These are phyloP conservation scores for Ogataea polymorpha DNA, from an alignment of 805 yeast genomes.

Conservation along the genomic window DNA sequence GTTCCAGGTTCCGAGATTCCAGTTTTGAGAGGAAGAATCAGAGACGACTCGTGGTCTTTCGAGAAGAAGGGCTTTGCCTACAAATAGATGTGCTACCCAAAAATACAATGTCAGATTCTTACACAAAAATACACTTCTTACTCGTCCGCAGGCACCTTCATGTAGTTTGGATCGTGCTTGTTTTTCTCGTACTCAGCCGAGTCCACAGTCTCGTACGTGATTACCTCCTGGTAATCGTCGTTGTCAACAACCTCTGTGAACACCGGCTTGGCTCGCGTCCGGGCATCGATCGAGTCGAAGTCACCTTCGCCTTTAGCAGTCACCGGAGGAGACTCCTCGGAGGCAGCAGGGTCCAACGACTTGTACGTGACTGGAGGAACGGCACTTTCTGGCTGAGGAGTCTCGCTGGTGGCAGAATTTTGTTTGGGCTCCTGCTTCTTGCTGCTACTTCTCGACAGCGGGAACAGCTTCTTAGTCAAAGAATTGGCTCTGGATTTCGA, in stretches of 20 bases:
- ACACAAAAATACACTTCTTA: constrained; percentile 11
- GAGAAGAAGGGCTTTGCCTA: constrained; percentile 39
- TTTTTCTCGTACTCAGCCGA: constrained; percentile 44
- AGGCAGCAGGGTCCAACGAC: constrained; percentile 1
- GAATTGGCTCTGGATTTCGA: constrained; percentile 25
- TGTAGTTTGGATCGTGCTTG: constrained; percentile 47
- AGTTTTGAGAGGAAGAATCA: constrained; percentile 92
- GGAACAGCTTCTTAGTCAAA: constrained; percentile 14
- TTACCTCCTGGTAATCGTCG: constrained; percentile 33
- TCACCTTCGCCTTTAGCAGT: constrained; percentile 18
- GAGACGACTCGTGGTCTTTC: constrained; percentile 84
- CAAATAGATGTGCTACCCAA: constrained; percentile 24
- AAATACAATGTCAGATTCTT: constrained; percentile 9
- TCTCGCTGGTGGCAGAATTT: background rate
- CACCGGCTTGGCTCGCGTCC: constrained; percentile 25
- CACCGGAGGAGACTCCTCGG: background rate
- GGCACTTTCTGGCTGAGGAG: constrained; percentile 14
- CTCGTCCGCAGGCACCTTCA: constrained; percentile 33
- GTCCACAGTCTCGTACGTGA: constrained; percentile 47
- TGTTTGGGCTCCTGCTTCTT: constrained; percentile 11
- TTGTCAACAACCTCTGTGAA: constrained; percentile 31
- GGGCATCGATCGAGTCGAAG: constrained; percentile 23
- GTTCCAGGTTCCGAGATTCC: constrained; percentile 92
- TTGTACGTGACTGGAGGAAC: constrained; percentile 20
- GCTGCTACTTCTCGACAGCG: constrained; percentile 23